A percentile compares a stretch with the other conserved stretches of the same genome.
These are phyloP conservation scores for Sugiyamaella sp. DNA, from an alignment of 1,139 yeast species.

Conservation along the genomic window DNA sequence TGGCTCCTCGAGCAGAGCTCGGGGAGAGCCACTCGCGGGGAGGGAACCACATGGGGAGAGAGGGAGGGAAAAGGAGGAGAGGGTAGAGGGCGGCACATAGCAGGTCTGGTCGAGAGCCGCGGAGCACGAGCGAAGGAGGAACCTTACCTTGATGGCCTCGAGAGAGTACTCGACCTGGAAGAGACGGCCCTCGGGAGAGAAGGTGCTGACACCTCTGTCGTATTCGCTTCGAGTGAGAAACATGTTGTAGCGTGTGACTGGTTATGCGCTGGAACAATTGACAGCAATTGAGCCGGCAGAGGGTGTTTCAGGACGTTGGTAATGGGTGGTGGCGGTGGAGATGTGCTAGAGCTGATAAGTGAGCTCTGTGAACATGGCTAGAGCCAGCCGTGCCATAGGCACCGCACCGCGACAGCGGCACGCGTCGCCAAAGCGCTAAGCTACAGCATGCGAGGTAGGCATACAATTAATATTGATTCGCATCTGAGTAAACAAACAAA, in stretches of 20 bases:
- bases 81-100: no score
- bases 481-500: background rate
- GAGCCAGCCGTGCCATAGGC: background rate
- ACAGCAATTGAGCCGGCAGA: background rate
- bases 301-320: background rate
- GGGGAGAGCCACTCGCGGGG: no score
- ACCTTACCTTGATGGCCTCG: conserved; percentile 89
- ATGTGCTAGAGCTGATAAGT: no score
- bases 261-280: background rate
- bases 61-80: no score
- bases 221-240: conserved; percentile 98
- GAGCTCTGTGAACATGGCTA: background rate
- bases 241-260: conserved; percentile 51
- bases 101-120: no score
- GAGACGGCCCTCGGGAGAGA: conserved; percentile 97
- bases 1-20: no score
- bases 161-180: conserved; percentile 98
- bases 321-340: conserved; percentile 4
- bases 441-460: no score
- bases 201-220: conserved; percentile 98
- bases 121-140: conserved; percentile 13
- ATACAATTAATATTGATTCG: no score
- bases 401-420: no score
- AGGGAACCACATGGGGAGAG: no score
- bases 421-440: background rate